These are phyloP conservation scores for Globisporangium apiculatum DNA, from an alignment of 352 stramenopile species.

Conservation along the genomic window DNA sequence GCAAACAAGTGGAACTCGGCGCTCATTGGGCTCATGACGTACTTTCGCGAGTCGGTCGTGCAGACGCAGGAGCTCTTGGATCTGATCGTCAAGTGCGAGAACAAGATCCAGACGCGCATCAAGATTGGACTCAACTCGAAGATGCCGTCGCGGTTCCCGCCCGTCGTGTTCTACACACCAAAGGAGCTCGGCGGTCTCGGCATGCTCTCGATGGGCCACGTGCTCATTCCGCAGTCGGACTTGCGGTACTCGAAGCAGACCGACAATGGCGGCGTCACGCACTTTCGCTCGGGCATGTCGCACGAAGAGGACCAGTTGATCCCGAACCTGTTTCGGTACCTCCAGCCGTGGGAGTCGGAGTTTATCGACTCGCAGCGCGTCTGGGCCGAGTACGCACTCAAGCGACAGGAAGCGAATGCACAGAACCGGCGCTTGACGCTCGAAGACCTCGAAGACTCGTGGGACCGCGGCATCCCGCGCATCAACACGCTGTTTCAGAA, in stretches of 20 bases:
- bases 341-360: constrained; percentile 98
- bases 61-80: constrained; percentile 99
- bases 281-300: constrained; percentile 97
- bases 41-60: constrained; percentile 98
- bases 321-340: constrained; percentile 99
- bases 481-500: constrained; percentile 97
- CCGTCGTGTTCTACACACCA: constrained; percentile 99
- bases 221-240: constrained; percentile 99
- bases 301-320: constrained; percentile 99
- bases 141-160: constrained; percentile 98
- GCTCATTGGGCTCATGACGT: constrained; percentile 97
- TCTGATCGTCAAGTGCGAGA: constrained; percentile 99
- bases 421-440: constrained; percentile 98
- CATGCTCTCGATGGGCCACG: constrained; percentile 99
- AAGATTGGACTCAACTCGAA: constrained; percentile 99
- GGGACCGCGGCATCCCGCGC: constrained; percentile 97
- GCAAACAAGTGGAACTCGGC: constrained; percentile 99
- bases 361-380: constrained; percentile 99
- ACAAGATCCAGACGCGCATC: constrained; percentile 99
- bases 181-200: constrained; percentile 99
- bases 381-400: constrained; percentile 99
- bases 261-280: constrained; percentile 95
- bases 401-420: constrained; percentile 98
- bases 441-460: constrained; percentile 99
- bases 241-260: constrained; percentile 99